Evolutionary conservation across 2,329 filamentous ascomycete species (phyloP).

Genomic region (Phialophora macrospora): DNA sequence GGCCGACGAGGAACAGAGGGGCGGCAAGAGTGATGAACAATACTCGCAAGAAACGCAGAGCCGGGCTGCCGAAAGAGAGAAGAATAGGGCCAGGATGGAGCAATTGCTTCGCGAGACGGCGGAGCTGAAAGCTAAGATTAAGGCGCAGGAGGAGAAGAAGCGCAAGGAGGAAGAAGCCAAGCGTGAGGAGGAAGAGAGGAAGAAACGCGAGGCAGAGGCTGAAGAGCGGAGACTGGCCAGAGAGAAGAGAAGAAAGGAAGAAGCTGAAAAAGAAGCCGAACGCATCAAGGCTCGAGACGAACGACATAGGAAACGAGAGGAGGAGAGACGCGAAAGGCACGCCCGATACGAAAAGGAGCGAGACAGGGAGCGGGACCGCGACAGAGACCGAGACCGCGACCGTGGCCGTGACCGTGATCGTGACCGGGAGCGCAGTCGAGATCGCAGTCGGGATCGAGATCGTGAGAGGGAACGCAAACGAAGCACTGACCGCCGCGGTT

Average conservation of each 20-base stretch:
- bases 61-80: conserved; percentile 58
- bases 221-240: conserved; percentile 56
- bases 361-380: conserved; percentile 42
- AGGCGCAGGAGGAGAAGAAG: conserved; percentile 48
- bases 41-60: conserved; percentile 61
- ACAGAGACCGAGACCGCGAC: conserved; percentile 38
- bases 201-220: conserved; percentile 51
- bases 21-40: conserved; percentile 65
- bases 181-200: conserved; percentile 50
- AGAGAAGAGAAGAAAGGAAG: conserved; percentile 58
- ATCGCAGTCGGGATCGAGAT: conserved; percentile 39
- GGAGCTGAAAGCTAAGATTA: conserved; percentile 53
- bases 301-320: conserved; percentile 50
- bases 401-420: conserved; percentile 39
- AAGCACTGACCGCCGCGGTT: conserved; percentile 43
- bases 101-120: conserved; percentile 58
- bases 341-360: conserved; percentile 44
- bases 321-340: conserved; percentile 51
- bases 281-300: conserved; percentile 57
- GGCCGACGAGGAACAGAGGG: conserved; percentile 58
- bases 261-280: conserved; percentile 59
- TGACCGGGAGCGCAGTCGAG: conserved; percentile 42
- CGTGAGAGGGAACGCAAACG: conserved; percentile 36
- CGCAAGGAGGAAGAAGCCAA: conserved; percentile 47
- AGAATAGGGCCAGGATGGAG: conserved; percentile 51